phyloP scores from a whole-genome alignment of 2,329 filamentous ascomycete genomes.

The Phyllosticta ampelicida region DNA sequence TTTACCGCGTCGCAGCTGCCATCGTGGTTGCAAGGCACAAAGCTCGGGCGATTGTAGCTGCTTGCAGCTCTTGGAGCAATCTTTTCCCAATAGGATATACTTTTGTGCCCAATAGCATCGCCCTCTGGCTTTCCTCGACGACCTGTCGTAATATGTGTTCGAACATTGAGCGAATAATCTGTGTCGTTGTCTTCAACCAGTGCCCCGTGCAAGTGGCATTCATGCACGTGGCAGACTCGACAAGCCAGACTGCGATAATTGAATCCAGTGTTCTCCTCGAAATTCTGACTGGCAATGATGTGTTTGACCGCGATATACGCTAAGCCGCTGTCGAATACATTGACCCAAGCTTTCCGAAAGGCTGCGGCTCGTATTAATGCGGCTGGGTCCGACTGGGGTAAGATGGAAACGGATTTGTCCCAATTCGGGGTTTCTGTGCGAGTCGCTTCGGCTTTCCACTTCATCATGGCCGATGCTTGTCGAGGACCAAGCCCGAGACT shows the following conservation, averaged over 20 bases:
- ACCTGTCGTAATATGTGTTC: constrained; percentile 14
- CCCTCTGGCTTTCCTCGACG: constrained; percentile 9
- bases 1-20: constrained; percentile 48
- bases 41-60: constrained; percentile 46
- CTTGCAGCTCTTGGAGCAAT: constrained; percentile 38
- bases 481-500: constrained; percentile 6
- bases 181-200: constrained; percentile 19
- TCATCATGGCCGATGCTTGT: constrained; percentile 1
- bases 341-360: constrained; percentile 27
- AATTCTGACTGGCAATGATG: not conserved
- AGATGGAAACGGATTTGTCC: not conserved
- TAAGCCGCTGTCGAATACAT: constrained; percentile 25
- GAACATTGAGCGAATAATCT: constrained; percentile 10
- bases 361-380: constrained; percentile 23
- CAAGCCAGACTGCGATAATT: constrained; percentile 18
- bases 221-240: constrained; percentile 24
- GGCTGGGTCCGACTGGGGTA: constrained; percentile 17
- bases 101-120: not conserved
- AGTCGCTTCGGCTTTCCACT: not conserved
- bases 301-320: constrained; percentile 28
- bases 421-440: constrained; percentile 11
- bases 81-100: constrained; percentile 14
- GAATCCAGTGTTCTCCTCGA: constrained; percentile 9
- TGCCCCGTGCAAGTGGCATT: constrained; percentile 34
- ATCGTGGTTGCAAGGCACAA: constrained; percentile 58